Evolutionary conservation across 352 stramenopile genomes (phyloP).

Genomic region (Pythium volutum): DNA sequence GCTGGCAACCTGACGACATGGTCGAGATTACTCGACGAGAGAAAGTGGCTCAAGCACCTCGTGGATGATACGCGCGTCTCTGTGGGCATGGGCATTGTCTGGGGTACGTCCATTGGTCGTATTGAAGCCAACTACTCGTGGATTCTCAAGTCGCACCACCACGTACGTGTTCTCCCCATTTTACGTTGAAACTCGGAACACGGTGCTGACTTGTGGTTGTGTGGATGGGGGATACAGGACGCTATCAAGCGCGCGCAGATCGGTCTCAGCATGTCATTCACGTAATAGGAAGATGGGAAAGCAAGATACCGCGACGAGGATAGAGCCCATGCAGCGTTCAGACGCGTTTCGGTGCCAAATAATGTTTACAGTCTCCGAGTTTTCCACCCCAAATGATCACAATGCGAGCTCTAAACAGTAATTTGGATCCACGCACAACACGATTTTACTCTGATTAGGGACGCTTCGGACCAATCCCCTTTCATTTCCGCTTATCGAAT

Average conservation of each 20-base stretch:
- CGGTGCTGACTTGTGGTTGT: background rate
- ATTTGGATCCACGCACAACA: background rate
- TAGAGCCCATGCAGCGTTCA: background rate
- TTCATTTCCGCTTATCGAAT: slow-evolving; percentile 14
- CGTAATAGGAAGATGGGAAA: slow-evolving; percentile 30
- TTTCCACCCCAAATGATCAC: background rate
- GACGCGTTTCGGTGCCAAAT: background rate
- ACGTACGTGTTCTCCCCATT: no score
- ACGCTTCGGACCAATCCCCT: background rate
- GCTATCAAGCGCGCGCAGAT: slow-evolving; percentile 85
- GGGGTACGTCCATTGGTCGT: slow-evolving; percentile 80
- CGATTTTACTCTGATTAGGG: background rate
- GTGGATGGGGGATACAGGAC: slow-evolving; percentile 38
- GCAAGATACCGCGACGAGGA: background rate
- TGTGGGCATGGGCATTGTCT: slow-evolving; percentile 84
- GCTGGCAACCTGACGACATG: slow-evolving; percentile 89
- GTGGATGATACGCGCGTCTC: slow-evolving; percentile 83
- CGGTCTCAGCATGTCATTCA: slow-evolving; percentile 83
- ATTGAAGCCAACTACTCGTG: slow-evolving; percentile 92
- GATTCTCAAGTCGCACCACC: slow-evolving; percentile 78
- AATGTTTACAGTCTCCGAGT: background rate
- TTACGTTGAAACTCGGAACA: no score
- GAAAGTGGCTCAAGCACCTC: slow-evolving; percentile 90
- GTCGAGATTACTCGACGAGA: slow-evolving; percentile 76
- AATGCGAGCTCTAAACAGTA: background rate